Evolutionary conservation across 768 basidiomycete species (phyloP).

Genomic region (Boletus reticulatus): DNA sequence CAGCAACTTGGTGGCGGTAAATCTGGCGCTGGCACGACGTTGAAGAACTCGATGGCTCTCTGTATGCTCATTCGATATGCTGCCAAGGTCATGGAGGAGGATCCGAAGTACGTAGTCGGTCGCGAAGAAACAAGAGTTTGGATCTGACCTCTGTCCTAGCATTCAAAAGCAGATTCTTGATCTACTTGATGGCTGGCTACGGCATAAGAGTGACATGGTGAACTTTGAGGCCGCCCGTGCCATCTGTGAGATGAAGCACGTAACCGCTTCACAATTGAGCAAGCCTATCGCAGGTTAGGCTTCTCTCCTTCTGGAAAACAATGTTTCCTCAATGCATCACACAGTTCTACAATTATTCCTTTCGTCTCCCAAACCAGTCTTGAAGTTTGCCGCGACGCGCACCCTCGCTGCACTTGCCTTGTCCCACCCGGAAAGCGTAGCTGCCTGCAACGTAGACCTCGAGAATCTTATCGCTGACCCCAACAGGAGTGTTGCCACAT

Average conservation of each 20-base stretch:
- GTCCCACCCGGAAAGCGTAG: slow-evolving; percentile 81
- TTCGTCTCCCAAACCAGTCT: slow-evolving; percentile 89
- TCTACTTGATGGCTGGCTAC: slow-evolving; percentile 89
- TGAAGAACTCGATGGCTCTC: slow-evolving; percentile 96
- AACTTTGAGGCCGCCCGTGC: slow-evolving; percentile 98
- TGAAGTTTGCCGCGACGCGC: slow-evolving; percentile 97
- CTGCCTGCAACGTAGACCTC: slow-evolving; percentile 92
- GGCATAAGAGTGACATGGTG: slow-evolving; percentile 99
- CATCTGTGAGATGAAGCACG: slow-evolving; percentile 94
- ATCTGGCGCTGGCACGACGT: slow-evolving; percentile 73
- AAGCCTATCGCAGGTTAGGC: slow-evolving; percentile 83
- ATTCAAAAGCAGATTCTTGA: slow-evolving; percentile 92
- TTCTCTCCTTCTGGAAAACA: neutral
- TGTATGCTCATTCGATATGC: slow-evolving; percentile 99
- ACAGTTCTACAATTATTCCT: slow-evolving; percentile 93
- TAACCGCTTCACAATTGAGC: slow-evolving; percentile 71
- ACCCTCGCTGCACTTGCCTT: slow-evolving; percentile 89
- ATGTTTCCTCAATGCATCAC: slow-evolving; percentile 4
- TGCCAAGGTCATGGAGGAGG: slow-evolving; percentile 98
- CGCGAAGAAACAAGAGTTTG: neutral
- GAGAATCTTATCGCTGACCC: slow-evolving; percentile 95
- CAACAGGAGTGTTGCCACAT: slow-evolving; percentile 96
- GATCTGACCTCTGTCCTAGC: slow-evolving; percentile 39
- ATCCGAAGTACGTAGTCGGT: slow-evolving; percentile 78
- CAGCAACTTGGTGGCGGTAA: slow-evolving; percentile 93